Conservation (phyloP, 225 moss, liverwort and hornwort species). For the Pleurozium schreberi region DNA sequence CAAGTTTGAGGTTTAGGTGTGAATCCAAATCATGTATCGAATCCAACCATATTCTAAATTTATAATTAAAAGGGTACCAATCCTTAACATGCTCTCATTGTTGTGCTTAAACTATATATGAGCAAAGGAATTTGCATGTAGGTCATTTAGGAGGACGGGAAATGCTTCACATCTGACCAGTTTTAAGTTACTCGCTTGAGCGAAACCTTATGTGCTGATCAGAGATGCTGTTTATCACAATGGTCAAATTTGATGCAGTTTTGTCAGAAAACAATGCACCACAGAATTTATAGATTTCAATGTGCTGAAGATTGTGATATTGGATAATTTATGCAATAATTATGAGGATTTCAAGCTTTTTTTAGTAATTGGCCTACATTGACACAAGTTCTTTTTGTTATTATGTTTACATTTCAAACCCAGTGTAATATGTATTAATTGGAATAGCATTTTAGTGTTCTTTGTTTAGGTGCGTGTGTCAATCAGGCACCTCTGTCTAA, state of each 20-base stretch:
- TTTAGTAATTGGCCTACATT: no score
- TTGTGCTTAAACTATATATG: background rate
- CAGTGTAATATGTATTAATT: background rate
- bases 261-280: background rate
- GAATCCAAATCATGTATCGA: background rate
- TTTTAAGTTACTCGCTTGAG: background rate
- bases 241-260: background rate
- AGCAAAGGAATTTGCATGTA: background rate
- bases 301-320: background rate
- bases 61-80: background rate
- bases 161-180: background rate
- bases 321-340: background rate
- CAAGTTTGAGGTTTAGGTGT: background rate
- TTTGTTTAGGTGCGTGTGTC: background rate
- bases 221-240: background rate
- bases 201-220: background rate
- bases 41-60: background rate
- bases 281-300: background rate
- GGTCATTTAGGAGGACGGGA: background rate
- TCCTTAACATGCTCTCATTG: background rate
- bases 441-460: background rate
- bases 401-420: background rate
- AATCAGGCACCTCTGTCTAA: background rate
- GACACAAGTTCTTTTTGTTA: no score
- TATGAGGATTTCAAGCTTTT: background rate